Evolutionary conservation across 73 alveolate genomes (phyloP), one percentile per base, ranked within the genome.

Genomic region (Paramecium bursaria): DNA sequence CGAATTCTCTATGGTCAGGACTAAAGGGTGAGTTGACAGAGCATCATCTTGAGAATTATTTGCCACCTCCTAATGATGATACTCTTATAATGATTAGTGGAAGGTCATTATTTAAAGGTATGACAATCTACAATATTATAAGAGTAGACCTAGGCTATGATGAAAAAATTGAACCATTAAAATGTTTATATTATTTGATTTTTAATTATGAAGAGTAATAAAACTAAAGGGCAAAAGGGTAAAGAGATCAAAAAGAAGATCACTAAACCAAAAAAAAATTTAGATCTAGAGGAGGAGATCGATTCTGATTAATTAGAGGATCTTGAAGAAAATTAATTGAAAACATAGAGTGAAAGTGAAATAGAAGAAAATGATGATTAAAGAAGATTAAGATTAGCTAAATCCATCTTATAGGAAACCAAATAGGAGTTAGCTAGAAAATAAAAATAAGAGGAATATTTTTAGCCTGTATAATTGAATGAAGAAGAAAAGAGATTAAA

Each of bases 351-450:
- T 67, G 82, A 67, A 10, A 19, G 47, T 14, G 82, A 67, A 67
- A 33, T 67, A 1, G 82, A 67, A 39, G 89, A 79, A 79, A 54
- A 57, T 6, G 89, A 79, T 21, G 89, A 79, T 60, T 53, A 53
- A 15, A 79, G 57, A 29, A 79, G 89, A 79, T 39, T 79, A 14
- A 79, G 89, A 79, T 55, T 79, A 33, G 89, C 89, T 42, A 53
- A 79, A 35, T 55, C 51, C 33, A 79, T 79, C 7, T 44, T 79
- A 46, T 35, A 79, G 42, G 13, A 79, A 79, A 55, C 89, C 6
- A 79, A 79, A 23, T 22, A 33, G 35, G 89, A 79, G 13, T 33
- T 53, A 13, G 30, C 50, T 13, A 39, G 46, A 73, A 52, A 73
- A 2, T 48, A 79, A 48, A 57, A 79, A 46, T 54, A 39, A 15